Percentiles rank a stretch among this genome's conserved stretches.
phyloP scores from a whole-genome alignment of 164 flowering plant genomes.

The Echeveria elegans region DNA sequence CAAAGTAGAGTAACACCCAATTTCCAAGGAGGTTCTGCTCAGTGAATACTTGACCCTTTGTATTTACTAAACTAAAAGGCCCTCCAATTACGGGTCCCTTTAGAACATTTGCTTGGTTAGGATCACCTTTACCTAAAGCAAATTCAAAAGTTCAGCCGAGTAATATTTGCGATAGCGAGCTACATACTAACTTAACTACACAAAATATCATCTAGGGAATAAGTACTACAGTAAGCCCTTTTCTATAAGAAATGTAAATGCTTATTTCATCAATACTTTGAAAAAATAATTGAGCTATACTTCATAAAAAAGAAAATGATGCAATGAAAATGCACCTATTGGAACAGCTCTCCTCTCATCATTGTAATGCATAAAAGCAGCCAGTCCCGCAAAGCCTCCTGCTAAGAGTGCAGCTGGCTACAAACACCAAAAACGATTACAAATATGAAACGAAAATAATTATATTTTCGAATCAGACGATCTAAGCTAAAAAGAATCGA shows the following conservation, averaged over 20 bases:
- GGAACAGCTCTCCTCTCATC: constrained; percentile 64
- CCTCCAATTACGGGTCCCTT: constrained; percentile 75
- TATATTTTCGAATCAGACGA: neutral
- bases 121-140: constrained; percentile 35
- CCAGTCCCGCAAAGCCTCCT: constrained; percentile 48
- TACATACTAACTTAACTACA: neutral
- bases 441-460: neutral
- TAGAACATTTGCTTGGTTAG: constrained; percentile 11
- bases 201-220: neutral
- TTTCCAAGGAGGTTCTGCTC: constrained; percentile 52
- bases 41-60: constrained; percentile 41
- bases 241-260: neutral
- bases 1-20: constrained; percentile 87
- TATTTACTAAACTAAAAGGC: constrained; percentile 57
- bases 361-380: constrained; percentile 43
- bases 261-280: neutral
- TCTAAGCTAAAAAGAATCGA: neutral
- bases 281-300: neutral
- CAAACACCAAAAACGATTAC: constrained; percentile 10
- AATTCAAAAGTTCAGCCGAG: neutral
- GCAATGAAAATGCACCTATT: constrained; percentile 38
- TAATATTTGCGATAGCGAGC: neutral
- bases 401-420: constrained; percentile 46
- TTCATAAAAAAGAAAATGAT: neutral
- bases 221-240: neutral